Base-by-base conservation (phyloP, 805 yeast species). In the Ogataea ganodermae region DNA sequence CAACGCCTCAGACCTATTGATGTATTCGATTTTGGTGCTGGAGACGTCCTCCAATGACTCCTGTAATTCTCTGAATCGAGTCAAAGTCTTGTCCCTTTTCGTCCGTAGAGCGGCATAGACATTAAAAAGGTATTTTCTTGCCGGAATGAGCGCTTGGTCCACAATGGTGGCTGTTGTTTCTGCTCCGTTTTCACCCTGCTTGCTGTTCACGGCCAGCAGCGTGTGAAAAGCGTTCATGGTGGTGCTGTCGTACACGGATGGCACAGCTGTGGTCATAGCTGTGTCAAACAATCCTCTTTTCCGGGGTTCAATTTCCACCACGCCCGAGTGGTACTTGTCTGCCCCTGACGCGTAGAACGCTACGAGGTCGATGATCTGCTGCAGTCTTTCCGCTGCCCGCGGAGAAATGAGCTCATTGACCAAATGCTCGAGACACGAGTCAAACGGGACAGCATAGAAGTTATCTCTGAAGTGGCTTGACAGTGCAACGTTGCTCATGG, bases 401-500 rank as follows among this genome's bases (percentile, higher is more conserved):
- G 51, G 49, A 13, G 26, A 18, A 12, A 56, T 44, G 17, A 53
- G 30, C 12, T 33, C 18, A 16, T 53, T 46, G 4, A 56, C 32
- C 12, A 56, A 16, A n/a, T 53, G 54, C 31, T 38, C 35, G 12
- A 56, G 30, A 6, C 52, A 38, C 3, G 23, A 23, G 10, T 44
- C 51, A 18, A 51, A 51, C 13, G 48, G 32, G 10, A 38, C 16
- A 4, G 40, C 46, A 27, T 32, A 48, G 35, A 49, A 56, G 33
- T 53, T 53, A 43, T 53, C 59, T 13, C 47, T 47, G 27, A 55
- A 53, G 8, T 49, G 51, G 7, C 13, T 6, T 3, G 57, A 53
- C 18, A 47, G 33, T 3, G 59, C 56, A 8, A 53, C 35, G 36
- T 53, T 55, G 37, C 57, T 55, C 54, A 53, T 53, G 16, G 28